phyloP scores from a whole-genome alignment of 179 eudicot species.

The Beta macrorhiza region DNA sequence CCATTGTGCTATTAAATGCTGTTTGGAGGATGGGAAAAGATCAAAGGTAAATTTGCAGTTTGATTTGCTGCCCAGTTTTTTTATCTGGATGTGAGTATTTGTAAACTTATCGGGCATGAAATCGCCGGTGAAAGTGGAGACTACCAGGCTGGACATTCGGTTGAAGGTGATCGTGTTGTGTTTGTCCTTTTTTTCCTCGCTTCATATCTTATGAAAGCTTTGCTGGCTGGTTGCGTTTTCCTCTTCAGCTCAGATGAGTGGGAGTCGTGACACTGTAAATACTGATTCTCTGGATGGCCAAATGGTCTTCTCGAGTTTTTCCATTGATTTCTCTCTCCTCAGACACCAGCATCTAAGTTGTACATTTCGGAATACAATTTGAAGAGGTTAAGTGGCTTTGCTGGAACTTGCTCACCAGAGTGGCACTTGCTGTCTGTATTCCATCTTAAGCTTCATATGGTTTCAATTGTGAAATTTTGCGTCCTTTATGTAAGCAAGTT shows the following conservation, averaged over 20 bases:
- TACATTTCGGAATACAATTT: slow-evolving; percentile 28
- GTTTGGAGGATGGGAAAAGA: slow-evolving; percentile 9
- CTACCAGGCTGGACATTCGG: slow-evolving; percentile 7
- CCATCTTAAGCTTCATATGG: slow-evolving; percentile 12
- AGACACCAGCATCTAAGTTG: slow-evolving; percentile 22
- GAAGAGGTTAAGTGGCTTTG: slow-evolving; percentile 12
- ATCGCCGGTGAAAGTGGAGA: slow-evolving; percentile 10
- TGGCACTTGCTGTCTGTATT: background rate
- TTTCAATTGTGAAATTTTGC: slow-evolving; percentile 6
- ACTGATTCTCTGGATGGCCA: slow-evolving; percentile 19
- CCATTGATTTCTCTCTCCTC: background rate
- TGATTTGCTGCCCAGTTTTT: slow-evolving; percentile 16
- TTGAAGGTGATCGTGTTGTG: slow-evolving; percentile 3
- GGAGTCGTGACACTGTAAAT: slow-evolving; percentile 33
- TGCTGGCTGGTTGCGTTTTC: slow-evolving; percentile 20
- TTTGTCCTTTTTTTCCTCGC: slow-evolving; percentile 12
- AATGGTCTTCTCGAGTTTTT: slow-evolving; percentile 17
- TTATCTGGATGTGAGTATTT: slow-evolving; percentile 24
- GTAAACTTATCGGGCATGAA: slow-evolving; percentile 16
- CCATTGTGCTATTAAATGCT: slow-evolving; percentile 11
- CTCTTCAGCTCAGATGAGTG: slow-evolving; percentile 15
- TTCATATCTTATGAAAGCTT: slow-evolving; percentile 26
- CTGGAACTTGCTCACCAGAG: slow-evolving; percentile 14
- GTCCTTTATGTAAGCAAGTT: background rate
- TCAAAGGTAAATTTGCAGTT: background rate